Conservation (phyloP, 345 rosid genomes). For the Erysimum cheiranthoides region DNA sequence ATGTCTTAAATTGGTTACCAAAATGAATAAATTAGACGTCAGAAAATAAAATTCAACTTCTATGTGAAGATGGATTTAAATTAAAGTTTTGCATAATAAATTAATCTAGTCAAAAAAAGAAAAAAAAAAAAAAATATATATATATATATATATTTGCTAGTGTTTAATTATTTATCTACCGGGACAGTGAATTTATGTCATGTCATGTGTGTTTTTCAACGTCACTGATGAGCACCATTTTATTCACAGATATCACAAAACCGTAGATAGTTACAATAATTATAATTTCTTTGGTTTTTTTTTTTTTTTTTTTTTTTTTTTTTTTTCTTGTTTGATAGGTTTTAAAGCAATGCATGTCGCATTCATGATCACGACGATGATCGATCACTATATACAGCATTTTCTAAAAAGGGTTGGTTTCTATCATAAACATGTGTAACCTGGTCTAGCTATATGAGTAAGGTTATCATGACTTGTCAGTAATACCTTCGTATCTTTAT, state of each 20-base stretch:
- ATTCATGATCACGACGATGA: constrained; percentile 18
- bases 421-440: not conserved
- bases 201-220: not conserved
- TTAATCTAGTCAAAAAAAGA: not conserved
- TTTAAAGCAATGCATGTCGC: not conserved
- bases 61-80: not conserved
- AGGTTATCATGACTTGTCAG: constrained; percentile 16
- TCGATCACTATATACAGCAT: constrained; percentile 7
- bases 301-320: too few relatives aligned
- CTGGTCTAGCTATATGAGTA: not conserved
- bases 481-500: not conserved
- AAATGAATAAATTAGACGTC: not conserved
- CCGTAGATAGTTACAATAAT: not conserved
- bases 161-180: not conserved
- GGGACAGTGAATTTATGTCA: constrained; percentile 21
- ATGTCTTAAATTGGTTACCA: not conserved
- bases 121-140: not conserved
- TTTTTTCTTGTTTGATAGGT: not conserved
- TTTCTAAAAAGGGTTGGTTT: not conserved
- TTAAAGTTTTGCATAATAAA: not conserved
- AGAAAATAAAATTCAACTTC: not conserved
- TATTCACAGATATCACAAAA: not conserved
- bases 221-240: constrained; percentile 3
- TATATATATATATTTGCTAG: not conserved
- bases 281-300: too few relatives aligned